Evolutionary conservation across 805 yeast species (phyloP), one percentile per base, ranked within the genome.

Genomic region (Ogataea nonfermentans): DNA sequence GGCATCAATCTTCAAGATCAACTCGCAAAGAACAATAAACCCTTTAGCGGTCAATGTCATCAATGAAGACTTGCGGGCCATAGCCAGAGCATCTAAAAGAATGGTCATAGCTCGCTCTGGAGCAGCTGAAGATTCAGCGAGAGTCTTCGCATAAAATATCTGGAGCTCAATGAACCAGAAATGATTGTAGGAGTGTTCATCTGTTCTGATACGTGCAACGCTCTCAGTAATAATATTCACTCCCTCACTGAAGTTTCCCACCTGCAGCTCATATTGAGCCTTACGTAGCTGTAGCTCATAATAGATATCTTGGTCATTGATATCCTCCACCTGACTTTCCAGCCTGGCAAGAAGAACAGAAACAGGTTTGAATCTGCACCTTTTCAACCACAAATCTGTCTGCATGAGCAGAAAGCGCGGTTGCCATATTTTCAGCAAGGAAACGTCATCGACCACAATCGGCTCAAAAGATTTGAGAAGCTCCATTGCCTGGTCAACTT

Each of bases 51-150:
- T 56, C 7, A 74, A 54, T 0, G 72, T 55, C 3, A 66, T 56
- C 38, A 74, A 66, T 2, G 81, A 77, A 7, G 73, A 65, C 4
- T 57, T 52, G 14, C 68, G 67, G 0, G 84, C 74, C 9, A 67
- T 51, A 32, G 72, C 69, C 2, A 82, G 57, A 36, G 78, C 68
- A 44, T 75, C 76, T 5, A 75, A 53, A 0, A 79, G 51, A 13
- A 71, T 52, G 0, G 82, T 70, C 7, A 81, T 46, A 0, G 75
- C 77, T 41, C 82, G 66, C 8, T 71, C 57, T 10, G 78, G 74
- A 4, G 68, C 59, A 4, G 35, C 17, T 0, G 74, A 71, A 11
- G 72, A 56, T 4, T 59, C 48, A 16, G 70, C 48, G 42, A 78
- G 59, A 1, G 77, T 64, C 10, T 62, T 51, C 29, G 77, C 69